Evolutionary conservation across 2,329 filamentous ascomycete genomes (phyloP), one percentile per base, ranked within the genome.

Genomic region (Chrysosporium queenslandicum): DNA sequence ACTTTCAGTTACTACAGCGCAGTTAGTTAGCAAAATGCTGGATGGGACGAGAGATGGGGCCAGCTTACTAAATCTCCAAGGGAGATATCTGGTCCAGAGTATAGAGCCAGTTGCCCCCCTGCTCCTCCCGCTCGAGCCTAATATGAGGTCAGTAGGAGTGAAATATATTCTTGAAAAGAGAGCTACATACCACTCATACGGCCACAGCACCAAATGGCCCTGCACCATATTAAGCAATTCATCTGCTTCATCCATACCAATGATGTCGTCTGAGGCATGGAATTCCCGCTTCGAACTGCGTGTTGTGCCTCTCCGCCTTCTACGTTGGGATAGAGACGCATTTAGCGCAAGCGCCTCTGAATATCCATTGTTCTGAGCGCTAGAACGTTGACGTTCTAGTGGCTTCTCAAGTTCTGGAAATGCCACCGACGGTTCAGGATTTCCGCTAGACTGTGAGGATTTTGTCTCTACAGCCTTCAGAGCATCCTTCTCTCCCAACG

Each of bases 41-140:
- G 27, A 37, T 16, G 21, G 7, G 3, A 46, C 7, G 16, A 40
- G 6, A 34, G 23, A 20, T 25, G 36, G 34, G 11, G 29, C 16
- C n/a, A 45, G 65, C 69, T 63, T 66, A 71, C 69, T 98, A 98
- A 63, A 98, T 97, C 72, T 96, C 89, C 70, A 98, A 76, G 53
- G 92, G 92, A 61, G 92, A 94, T 66, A 98, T 84, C 68, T 94
- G 85, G 68, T 98, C 92, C 52, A 97, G 87, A 64, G 91, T 88
- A 71, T 95, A 97, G 57, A 96, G 79, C 92, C 92, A 98, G 65
- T 96, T 94, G 53, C 89, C 87, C 59, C 88, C 90, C 63, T 83
- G 81, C 73, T 97, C 92, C 71, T 97, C 92, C 52, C 84, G 86
- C 61, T 86, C 80, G 50, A 95, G 79, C 89, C 76, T 78, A 56